phyloP scores from a whole-genome alignment of 164 flowering plant species.

The Magnolia kwangsiensis region DNA sequence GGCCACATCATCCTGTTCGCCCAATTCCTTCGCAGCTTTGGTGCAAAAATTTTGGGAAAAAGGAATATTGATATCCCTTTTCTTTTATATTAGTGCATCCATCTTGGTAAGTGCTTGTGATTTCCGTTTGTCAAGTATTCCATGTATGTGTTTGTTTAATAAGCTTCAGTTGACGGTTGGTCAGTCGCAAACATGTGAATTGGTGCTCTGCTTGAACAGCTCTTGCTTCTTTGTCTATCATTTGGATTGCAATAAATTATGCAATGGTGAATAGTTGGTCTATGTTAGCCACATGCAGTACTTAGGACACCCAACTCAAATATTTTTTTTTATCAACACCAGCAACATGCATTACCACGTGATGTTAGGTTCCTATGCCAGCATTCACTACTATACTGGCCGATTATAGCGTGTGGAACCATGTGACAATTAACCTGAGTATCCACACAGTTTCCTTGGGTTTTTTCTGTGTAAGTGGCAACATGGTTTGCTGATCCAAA shows the following conservation, averaged over 20 bases:
- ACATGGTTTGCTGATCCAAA: too few relatives aligned
- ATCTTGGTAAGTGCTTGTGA: not conserved
- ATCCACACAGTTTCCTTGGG: too few relatives aligned
- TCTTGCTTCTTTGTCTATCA: not conserved
- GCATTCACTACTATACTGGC: too few relatives aligned
- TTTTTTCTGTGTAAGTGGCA: too few relatives aligned
- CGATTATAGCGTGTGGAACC: too few relatives aligned
- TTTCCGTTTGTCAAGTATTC: not conserved
- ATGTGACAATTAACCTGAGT: too few relatives aligned
- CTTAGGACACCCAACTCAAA: not conserved
- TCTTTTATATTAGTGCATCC: not conserved
- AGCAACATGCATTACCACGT: too few relatives aligned
- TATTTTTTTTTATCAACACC: not conserved
- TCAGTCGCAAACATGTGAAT: not conserved
- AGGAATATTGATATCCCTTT: conserved; percentile 47
- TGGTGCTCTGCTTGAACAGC: not conserved
- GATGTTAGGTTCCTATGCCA: too few relatives aligned
- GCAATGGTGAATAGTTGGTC: not conserved
- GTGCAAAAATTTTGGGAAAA: conserved; percentile 93
- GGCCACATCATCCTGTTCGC: conserved; percentile 79
- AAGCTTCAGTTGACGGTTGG: not conserved
- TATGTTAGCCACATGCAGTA: not conserved
- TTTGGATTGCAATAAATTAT: not conserved
- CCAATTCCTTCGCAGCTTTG: conserved; percentile 92
- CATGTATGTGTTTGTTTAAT: not conserved